These are phyloP conservation scores for Candida pseudofarinosa DNA, from an alignment of 805 yeast genomes.

Conservation along the genomic window DNA sequence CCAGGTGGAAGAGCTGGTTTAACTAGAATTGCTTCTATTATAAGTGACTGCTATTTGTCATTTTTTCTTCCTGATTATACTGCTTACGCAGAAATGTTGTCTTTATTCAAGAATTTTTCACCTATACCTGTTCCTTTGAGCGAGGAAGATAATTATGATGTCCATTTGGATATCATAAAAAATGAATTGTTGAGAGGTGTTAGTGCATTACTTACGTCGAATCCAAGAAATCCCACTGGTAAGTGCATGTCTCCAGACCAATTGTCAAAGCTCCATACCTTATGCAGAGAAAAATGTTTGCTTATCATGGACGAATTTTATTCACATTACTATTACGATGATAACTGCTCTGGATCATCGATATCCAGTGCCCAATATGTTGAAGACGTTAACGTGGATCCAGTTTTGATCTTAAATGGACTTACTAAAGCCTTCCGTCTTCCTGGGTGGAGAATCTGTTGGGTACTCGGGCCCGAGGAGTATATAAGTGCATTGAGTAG, in stretches of 20 bases:
- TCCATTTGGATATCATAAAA: constrained; percentile 49
- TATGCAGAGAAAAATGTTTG: constrained; percentile 52
- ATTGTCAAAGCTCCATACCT: constrained; percentile 44
- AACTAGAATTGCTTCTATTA: constrained; percentile 57
- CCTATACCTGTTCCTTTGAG: constrained; percentile 61
- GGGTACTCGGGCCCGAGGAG: constrained; percentile 61
- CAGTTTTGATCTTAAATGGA: constrained; percentile 57
- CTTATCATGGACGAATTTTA: constrained; percentile 64
- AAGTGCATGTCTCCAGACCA: constrained; percentile 46
- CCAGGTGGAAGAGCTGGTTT: constrained; percentile 65
- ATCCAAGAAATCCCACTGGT: constrained; percentile 64
- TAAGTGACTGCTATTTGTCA: constrained; percentile 54
- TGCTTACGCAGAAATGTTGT: constrained; percentile 62
- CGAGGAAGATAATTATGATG: constrained; percentile 53
- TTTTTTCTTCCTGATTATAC: constrained; percentile 62
- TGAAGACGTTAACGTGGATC: constrained; percentile 53
- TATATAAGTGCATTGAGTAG: constrained; percentile 52
- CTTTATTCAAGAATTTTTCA: constrained; percentile 57
- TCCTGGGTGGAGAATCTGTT: constrained; percentile 64
- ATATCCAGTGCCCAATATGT: constrained; percentile 49
- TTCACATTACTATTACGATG: constrained; percentile 54
- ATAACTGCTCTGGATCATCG: constrained; percentile 49
- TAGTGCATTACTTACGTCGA: constrained; percentile 53
- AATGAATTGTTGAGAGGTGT: constrained; percentile 55
- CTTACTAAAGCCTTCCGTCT: constrained; percentile 57